Base-by-base conservation (phyloP, 257 asterid species). In the Penstemon davidsonii region DNA sequence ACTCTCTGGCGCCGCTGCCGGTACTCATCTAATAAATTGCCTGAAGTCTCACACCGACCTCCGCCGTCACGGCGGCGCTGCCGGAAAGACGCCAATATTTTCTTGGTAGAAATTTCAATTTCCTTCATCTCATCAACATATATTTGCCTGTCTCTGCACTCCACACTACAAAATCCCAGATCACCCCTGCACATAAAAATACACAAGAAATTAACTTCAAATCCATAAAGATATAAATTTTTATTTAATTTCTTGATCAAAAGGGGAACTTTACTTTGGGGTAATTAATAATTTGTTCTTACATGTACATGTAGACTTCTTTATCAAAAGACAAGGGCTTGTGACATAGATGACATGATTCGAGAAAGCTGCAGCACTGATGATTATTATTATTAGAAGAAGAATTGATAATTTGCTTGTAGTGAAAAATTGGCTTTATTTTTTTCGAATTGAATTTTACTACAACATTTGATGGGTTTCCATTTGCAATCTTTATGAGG, bases 61-160 rank as follows among this genome's bases (percentile, higher is more conserved):
- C 64, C 77, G 47, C 78, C 62, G 15, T 40, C 69, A 3, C 67
- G 70, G 19, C 68, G 68, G 6, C 73, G 84, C 55, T 53, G 77
- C 49, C 74, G 70, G 69, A 74, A 47, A n/a, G 79, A 74, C 4
- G 83, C 70, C 36, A 87, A 36, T 0, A 79, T 42, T 57, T 72
- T 77, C 55, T 73, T 75, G 8, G 85, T 72, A 3, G 76, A 76
- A 40, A 46, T 74, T 56, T 81, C 94, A n/a, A 84, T 43, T n/a
- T 88, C 87, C 72, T 65, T 80, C 40, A 73, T 70, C 68, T 84
- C 94, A 53, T 88, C 91, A 60, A 83, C 8, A 65, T 79, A 79
- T 19, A 88, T 81, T 61, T 86, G 87, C 75, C 87, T 71, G 43
- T 80, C 83, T 72, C 96, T 79, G n/a, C 96, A 88, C 60, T 73